These are phyloP conservation scores for Phyllostachys edulis DNA, from an alignment of 176 grass and related monocot genomes.

Conservation along the genomic window DNA sequence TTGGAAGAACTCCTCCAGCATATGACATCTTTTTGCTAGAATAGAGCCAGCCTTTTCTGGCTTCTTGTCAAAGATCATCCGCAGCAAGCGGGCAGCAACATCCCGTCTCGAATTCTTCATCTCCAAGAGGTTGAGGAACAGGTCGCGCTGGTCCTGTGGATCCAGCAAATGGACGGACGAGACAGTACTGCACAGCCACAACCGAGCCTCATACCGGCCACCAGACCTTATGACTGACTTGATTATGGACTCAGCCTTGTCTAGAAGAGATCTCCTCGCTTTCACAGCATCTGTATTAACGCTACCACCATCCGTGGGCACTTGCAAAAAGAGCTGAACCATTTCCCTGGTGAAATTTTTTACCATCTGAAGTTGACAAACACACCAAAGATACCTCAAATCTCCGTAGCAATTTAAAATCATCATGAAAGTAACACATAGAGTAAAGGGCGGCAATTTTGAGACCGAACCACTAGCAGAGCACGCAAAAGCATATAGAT, in stretches of 20 bases:
- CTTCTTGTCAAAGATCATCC: slow-evolving; percentile 78
- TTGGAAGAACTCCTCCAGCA: slow-evolving; percentile 82
- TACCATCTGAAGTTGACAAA: slow-evolving; percentile 23
- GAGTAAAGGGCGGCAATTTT: neutral
- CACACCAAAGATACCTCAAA: neutral
- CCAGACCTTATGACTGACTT: slow-evolving; percentile 53
- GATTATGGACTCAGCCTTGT: slow-evolving; percentile 55
- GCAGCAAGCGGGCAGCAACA: slow-evolving; percentile 55
- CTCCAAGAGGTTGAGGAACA: slow-evolving; percentile 65
- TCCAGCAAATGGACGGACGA: slow-evolving; percentile 63
- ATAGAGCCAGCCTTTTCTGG: slow-evolving; percentile 54
- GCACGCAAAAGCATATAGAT: neutral
- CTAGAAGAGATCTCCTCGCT: slow-evolving; percentile 54
- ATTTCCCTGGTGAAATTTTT: slow-evolving; percentile 20
- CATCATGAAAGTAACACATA: neutral
- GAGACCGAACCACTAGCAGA: neutral
- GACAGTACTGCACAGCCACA: slow-evolving; percentile 73
- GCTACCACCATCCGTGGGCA: slow-evolving; percentile 19
- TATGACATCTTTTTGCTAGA: slow-evolving; percentile 52
- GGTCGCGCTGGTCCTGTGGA: slow-evolving; percentile 34
- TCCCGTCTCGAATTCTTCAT: slow-evolving; percentile 55
- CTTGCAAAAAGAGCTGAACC: slow-evolving; percentile 62
- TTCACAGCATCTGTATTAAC: slow-evolving; percentile 29
- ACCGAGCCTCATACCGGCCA: slow-evolving; percentile 61
- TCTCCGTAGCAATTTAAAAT: neutral